Evolutionary conservation across 2,329 filamentous ascomycete genomes (phyloP).

Genomic region (Colletotrichum noveboracense): DNA sequence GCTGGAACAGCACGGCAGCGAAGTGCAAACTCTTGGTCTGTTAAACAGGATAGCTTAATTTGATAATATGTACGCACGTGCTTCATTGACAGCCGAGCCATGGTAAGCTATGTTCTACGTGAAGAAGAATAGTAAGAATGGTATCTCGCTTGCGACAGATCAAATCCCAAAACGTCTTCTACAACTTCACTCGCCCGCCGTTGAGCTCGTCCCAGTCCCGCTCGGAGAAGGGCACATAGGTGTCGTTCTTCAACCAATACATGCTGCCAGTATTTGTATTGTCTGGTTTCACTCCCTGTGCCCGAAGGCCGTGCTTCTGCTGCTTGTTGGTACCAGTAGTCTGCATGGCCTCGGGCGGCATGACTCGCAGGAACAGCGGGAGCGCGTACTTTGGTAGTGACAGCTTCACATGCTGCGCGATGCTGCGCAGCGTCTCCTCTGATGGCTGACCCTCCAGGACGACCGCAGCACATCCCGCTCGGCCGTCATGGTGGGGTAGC

Average conservation of each 20-base stretch:
- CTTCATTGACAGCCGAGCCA: background rate
- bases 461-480: constrained; percentile 81
- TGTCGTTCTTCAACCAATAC: constrained; percentile 69
- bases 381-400: constrained; percentile 76
- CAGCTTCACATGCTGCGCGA: constrained; percentile 63
- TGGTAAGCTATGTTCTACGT: background rate
- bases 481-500: constrained; percentile 81
- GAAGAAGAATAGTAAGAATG: background rate
- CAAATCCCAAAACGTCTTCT: constrained; percentile 1
- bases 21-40: background rate
- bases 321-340: constrained; percentile 89
- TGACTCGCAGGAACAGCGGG: constrained; percentile 77
- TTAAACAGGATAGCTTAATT: background rate
- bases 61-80: background rate
- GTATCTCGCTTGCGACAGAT: constrained; percentile 15
- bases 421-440: constrained; percentile 54
- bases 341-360: constrained; percentile 60
- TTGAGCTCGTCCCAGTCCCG: constrained; percentile 73
- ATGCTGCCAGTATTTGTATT: constrained; percentile 55
- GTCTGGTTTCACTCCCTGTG: constrained; percentile 73
- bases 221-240: constrained; percentile 71
- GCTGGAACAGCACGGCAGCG: background rate
- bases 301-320: constrained; percentile 77
- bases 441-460: constrained; percentile 54
- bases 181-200: constrained; percentile 75